Evolutionary conservation across 2,329 filamentous ascomycete species (phyloP).

Genomic region (Chrysoporthe austroafricana): DNA sequence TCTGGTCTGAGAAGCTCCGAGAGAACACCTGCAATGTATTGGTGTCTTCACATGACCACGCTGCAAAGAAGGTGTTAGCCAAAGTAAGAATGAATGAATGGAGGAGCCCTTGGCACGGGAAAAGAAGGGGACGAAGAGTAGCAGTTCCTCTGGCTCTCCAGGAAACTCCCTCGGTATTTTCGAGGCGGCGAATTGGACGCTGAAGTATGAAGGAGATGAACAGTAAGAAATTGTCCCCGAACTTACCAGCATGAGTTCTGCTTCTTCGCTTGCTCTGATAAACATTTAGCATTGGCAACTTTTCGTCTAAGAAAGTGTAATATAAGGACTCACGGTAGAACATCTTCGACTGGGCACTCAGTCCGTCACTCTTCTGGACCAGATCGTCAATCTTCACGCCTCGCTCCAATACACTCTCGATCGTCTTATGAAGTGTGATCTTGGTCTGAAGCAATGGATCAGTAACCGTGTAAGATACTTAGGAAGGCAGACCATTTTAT

Average conservation of each 20-base stretch:
- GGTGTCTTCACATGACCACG: slow-evolving; percentile 25
- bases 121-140: no score
- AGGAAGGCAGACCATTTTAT: neutral
- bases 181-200: no score
- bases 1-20: neutral
- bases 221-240: neutral
- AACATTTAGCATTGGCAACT: neutral
- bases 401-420: slow-evolving; percentile 82
- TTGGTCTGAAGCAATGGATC: slow-evolving; percentile 68
- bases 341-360: slow-evolving; percentile 95
- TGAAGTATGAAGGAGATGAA: neutral
- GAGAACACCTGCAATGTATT: neutral
- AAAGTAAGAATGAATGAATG: neutral
- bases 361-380: slow-evolving; percentile 87
- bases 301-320: neutral
- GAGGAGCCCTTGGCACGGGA: neutral
- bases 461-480: neutral
- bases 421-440: slow-evolving; percentile 96
- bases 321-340: slow-evolving; percentile 74
- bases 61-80: slow-evolving; percentile 11
- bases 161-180: neutral
- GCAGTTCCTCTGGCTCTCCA: neutral
- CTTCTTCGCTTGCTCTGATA: slow-evolving; percentile 70
- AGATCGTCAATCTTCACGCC: slow-evolving; percentile 96
- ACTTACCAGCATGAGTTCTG: slow-evolving; percentile 72